Base-by-base conservation (phyloP, 345 rosid species). In the Geranium rotundifolium region DNA sequence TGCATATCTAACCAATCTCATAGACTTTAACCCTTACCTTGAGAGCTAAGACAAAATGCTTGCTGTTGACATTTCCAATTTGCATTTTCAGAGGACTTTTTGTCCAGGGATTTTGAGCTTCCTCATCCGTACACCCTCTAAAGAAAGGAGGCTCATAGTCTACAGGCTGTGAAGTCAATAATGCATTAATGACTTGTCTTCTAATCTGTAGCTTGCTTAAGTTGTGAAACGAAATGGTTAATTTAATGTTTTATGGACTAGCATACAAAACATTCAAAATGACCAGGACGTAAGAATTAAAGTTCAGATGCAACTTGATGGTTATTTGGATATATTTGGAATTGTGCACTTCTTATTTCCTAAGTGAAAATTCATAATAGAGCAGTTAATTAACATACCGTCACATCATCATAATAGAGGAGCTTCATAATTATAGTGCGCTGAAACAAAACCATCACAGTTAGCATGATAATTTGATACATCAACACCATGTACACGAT, bases 61-160 rank as follows among this genome's bases (percentile, higher is more conserved):
- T 90, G 89, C 97, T 90, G 77, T 90, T 90, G 69, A 93, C 99
- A 68, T 90, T 82, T 56, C 99, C 97, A 75, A 93, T 85, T 76
- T 90, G 90, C 99, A 93, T 90, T 66, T 81, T 83, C 70, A 93
- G 73, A 77, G 99, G 97, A 79, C 68, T 77, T 83, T 86, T 88
- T 50, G 79, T 82, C 99, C 99, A 93, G 54, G 79, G 67, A 74
- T 82, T 78, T 67, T 80, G 85, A 69, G 85, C 87, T 82, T 90
- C 99, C 58, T 85, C 91, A 67, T 85, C 95, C 17, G 82, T 70
- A 67, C 97, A 88, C 64, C 89, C 71, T 76, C 86, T 81, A 79
- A 93, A 93, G 83, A 87, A 93, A 54, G 97, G 99, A 69, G 97
- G 99, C 73, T 93, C 97, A 30, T 90, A 93, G 70, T 86, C 97